Conservation (phyloP, 1,139 yeast species). For the Saccharomyces hybrid region DNA sequence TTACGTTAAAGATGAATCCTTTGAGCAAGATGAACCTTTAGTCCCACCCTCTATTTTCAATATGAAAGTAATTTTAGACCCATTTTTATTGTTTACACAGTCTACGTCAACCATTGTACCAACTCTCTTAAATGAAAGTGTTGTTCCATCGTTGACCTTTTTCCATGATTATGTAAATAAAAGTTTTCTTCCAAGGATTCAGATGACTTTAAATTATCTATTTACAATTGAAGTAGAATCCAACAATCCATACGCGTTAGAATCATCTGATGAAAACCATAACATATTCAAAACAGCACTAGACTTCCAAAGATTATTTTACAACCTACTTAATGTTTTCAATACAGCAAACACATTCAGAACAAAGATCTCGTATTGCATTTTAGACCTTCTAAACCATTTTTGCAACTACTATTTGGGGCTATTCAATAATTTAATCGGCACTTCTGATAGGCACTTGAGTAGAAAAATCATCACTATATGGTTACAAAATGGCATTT, state of each 20-base stretch:
- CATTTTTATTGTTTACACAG: slow-evolving; percentile 42
- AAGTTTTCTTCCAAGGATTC: slow-evolving; percentile 58
- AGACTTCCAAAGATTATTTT: slow-evolving; percentile 47
- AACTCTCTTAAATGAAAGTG: slow-evolving; percentile 21
- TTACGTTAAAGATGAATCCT: slow-evolving; percentile 51
- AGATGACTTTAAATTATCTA: slow-evolving; percentile 42
- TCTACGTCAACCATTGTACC: slow-evolving; percentile 42
- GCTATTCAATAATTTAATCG: slow-evolving; percentile 24
- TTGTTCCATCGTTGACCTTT: slow-evolving; percentile 37
- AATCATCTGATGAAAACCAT: slow-evolving; percentile 24
- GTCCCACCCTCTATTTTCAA: slow-evolving; percentile 74
- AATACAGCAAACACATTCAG: slow-evolving; percentile 57
- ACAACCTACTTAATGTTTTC: slow-evolving; percentile 44
- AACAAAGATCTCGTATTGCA: slow-evolving; percentile 42
- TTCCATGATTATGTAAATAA: slow-evolving; percentile 57
- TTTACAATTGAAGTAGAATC: slow-evolving; percentile 35
- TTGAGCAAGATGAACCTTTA: slow-evolving; percentile 56
- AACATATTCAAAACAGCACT: slow-evolving; percentile 42
- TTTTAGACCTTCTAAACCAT: slow-evolving; percentile 34
- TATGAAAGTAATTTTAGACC: slow-evolving; percentile 59
- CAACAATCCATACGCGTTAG: slow-evolving; percentile 29
- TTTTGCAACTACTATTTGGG: slow-evolving; percentile 30
- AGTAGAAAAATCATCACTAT: slow-evolving; percentile 32
- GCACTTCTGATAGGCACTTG: slow-evolving; percentile 15
- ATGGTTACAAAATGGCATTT: slow-evolving; percentile 38